Percentiles rank a stretch among this genome's conserved stretches.
Evolutionary conservation across 495 filamentous ascomycete species (phyloP).

Genomic region (Lasiosphaeriaceae sp.): DNA sequence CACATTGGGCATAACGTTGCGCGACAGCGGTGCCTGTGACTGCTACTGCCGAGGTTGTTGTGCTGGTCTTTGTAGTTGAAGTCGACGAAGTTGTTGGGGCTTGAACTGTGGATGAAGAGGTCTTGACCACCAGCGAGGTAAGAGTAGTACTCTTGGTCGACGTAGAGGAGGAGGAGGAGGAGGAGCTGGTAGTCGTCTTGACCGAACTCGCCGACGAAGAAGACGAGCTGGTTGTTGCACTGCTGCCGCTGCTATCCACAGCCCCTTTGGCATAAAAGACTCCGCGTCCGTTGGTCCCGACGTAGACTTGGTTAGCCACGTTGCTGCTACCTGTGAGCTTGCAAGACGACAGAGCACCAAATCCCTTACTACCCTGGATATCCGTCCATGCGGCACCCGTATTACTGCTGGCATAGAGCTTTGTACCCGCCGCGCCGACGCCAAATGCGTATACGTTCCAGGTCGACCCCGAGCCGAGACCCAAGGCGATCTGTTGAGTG

Average conservation of each 20-base stretch:
- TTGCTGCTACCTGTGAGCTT: conserved; percentile 47
- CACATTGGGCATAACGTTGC: conserved; percentile 24
- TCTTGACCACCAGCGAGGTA: neutral
- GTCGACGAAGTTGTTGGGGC: conserved; percentile 8
- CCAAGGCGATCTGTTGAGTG: conserved; percentile 45
- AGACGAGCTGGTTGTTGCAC: conserved; percentile 4
- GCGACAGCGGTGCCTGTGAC: conserved; percentile 7
- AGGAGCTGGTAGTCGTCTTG: neutral
- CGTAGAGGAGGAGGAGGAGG: conserved; percentile 1
- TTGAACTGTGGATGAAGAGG: too few species aligned
- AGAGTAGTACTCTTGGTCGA: conserved; percentile 5
- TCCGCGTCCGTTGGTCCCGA: conserved; percentile 57
- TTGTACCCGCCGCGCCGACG: conserved; percentile 35
- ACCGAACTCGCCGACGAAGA: neutral
- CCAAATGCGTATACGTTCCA: conserved; percentile 52
- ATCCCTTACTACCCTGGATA: conserved; percentile 51
- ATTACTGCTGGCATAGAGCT: conserved; percentile 50
- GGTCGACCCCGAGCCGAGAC: conserved; percentile 28
- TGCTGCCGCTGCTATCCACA: conserved; percentile 8
- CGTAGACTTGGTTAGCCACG: conserved; percentile 49
- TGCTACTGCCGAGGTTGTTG: conserved; percentile 7
- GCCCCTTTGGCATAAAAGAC: conserved; percentile 46
- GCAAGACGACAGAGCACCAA: conserved; percentile 45
- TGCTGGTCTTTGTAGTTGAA: conserved; percentile 5
- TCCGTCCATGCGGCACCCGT: conserved; percentile 47